phyloP scores from a whole-genome alignment of 2,329 filamentous ascomycete species.

The Xylaria sp. region DNA sequence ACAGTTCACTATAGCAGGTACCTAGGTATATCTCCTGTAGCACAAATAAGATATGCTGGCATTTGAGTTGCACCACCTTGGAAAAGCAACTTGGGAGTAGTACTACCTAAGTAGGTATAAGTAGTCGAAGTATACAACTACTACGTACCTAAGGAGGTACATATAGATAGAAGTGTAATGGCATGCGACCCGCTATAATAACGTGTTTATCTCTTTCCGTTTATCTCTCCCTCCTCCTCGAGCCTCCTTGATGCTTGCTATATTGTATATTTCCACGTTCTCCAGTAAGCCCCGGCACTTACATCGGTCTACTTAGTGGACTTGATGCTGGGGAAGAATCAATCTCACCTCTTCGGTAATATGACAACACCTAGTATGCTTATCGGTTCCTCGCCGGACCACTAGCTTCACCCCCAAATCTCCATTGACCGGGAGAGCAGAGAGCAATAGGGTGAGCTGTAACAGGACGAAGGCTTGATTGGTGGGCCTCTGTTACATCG shows the following conservation, averaged over 20 bases:
- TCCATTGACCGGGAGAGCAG: slow-evolving; percentile 2
- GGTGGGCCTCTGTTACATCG: slow-evolving; percentile 4
- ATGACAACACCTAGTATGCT: neutral
- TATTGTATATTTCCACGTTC: neutral
- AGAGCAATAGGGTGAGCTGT: slow-evolving; percentile 1
- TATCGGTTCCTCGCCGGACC: neutral
- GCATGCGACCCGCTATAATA: slow-evolving; percentile 23
- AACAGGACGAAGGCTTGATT: slow-evolving; percentile 1
- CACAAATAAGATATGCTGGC: slow-evolving; percentile 19
- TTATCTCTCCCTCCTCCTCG: neutral
- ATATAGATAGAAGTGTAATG: slow-evolving; percentile 9
- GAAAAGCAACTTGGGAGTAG: neutral
- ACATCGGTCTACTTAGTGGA: no score
- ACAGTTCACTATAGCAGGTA: slow-evolving; percentile 13
- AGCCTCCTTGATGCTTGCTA: neutral
- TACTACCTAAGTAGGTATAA: neutral
- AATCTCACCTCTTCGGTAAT: slow-evolving; percentile 2
- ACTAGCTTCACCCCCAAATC: neutral
- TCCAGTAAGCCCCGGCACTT: neutral
- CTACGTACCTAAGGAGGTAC: neutral
- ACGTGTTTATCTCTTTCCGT: slow-evolving; percentile 2
- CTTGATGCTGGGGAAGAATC: neutral
- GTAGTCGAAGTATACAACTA: neutral
- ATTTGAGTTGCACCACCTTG: slow-evolving; percentile 13
- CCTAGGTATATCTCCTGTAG: neutral